Conservation (phyloP, 2,329 filamentous ascomycete genomes). For the Hymenoscyphus linearis region DNA sequence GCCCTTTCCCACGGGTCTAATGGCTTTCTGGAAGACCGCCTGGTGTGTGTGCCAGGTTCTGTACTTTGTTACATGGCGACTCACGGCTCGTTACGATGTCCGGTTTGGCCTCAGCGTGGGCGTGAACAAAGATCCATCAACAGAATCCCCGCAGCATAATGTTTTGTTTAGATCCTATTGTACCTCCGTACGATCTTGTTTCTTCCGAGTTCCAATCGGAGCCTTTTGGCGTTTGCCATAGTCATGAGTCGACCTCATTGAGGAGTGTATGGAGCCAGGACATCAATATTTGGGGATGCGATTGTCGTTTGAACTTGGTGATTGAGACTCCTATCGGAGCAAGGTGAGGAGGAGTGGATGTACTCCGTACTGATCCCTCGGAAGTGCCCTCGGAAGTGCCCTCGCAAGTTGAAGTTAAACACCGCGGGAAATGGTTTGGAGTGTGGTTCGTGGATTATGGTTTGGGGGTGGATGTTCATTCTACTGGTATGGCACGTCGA, state of each 20-base stretch:
- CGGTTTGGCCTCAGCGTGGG: background rate
- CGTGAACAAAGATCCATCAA: background rate
- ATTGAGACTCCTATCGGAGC: background rate
- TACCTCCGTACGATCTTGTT: background rate
- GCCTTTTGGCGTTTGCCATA: background rate
- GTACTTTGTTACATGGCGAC: background rate
- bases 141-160: slow-evolving; percentile 1
- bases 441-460: background rate
- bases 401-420: background rate
- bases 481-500: background rate
- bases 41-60: background rate
- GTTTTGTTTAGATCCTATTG: slow-evolving; percentile 2
- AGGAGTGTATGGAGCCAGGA: background rate
- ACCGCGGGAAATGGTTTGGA: background rate
- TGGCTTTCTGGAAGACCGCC: background rate
- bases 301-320: background rate
- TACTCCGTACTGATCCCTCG: too few relatives aligned
- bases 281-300: background rate
- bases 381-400: too few relatives aligned
- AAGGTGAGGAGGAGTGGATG: background rate
- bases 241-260: background rate
- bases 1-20: too few relatives aligned
- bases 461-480: background rate
- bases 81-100: background rate
- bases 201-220: background rate